Evolutionary conservation across 2,329 filamentous ascomycete species (phyloP), one percentile per base, ranked within the genome.

Genomic region (Apiospora aurea): DNA sequence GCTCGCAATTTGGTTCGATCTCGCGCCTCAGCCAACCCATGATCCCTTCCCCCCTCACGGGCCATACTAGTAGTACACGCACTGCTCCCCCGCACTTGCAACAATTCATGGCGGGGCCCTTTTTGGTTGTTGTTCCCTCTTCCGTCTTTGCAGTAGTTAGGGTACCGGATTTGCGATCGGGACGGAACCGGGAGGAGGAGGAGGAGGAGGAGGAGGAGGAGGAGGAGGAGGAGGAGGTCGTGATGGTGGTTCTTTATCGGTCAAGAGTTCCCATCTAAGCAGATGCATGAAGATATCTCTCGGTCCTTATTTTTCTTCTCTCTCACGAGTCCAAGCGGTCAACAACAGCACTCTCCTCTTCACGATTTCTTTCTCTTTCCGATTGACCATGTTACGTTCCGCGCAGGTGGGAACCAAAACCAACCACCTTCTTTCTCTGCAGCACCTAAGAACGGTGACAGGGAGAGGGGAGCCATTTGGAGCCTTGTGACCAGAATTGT

Each of bases 21-120:
- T 38, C 51, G 13, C 24, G 43, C 43, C 16, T 11, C 26, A 18
- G 16, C 16, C 16, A 61, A 61, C 4, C 29, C 53, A 61, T 61
- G 53, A 61, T 61, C 53, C 53, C 53, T 61, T 29, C 26, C 26
- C 18, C 51, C 26, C 26, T 57, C 51, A 57, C 51, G 16, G 24
- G 16, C 51, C 53, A 61, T 29, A 61, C 16, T 21, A n/a, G n/a
- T n/a, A n/a, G n/a, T n/a, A 61, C 29, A 34, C 53, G 34, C 53
- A 61, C 29, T 61, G 53, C 53, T 34, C 53, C 53, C 53, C 53
- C 53, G 53, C 53, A 61, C 53, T 61, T 61, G 53, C 53, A 29
- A 61, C 53, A 26, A 38, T 26, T 26, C 7, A 61, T 16, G 53
- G 53, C 53, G 53, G 53, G 53, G 29, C 29, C 1, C 2, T 14